Conservation (phyloP, 176 grass and related monocot genomes). For the Oryza brachyantha region DNA sequence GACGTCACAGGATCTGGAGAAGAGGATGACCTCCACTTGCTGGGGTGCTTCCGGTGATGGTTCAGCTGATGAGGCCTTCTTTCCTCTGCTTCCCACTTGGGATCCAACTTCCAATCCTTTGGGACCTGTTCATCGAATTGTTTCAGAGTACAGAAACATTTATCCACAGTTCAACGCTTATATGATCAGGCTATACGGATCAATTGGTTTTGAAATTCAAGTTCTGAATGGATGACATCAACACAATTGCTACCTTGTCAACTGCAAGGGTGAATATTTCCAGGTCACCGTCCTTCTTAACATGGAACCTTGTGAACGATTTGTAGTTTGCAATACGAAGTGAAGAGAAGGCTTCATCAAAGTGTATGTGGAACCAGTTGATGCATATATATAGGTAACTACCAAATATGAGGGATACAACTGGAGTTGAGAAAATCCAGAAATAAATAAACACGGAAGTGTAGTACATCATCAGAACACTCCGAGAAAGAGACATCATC, state of each 20-base stretch:
- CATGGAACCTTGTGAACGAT: conserved; percentile 91
- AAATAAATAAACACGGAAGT: conserved; percentile 94
- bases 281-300: conserved; percentile 71
- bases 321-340: conserved; percentile 96
- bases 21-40: conserved; percentile 85
- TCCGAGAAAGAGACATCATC: conserved; percentile 60
- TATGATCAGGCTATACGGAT: background rate
- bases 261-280: conserved; percentile 92
- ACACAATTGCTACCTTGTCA: conserved; percentile 67
- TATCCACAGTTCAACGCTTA: background rate
- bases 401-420: conserved; percentile 93
- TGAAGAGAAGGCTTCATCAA: conserved; percentile 97
- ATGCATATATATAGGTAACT: conserved; percentile 94
- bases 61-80: conserved; percentile 55
- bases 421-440: conserved; percentile 91
- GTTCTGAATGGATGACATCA: background rate
- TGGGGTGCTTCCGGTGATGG: conserved; percentile 65
- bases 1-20: conserved; percentile 69
- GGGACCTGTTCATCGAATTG: conserved; percentile 60
- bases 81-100: conserved; percentile 74
- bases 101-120: conserved; percentile 90
- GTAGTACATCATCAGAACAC: conserved; percentile 71
- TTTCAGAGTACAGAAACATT: background rate
- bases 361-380: conserved; percentile 97
- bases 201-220: background rate